Conservation (phyloP, 192 early-diverging fungal genomes). For the Gaertneriomyces semiglobifer region DNA sequence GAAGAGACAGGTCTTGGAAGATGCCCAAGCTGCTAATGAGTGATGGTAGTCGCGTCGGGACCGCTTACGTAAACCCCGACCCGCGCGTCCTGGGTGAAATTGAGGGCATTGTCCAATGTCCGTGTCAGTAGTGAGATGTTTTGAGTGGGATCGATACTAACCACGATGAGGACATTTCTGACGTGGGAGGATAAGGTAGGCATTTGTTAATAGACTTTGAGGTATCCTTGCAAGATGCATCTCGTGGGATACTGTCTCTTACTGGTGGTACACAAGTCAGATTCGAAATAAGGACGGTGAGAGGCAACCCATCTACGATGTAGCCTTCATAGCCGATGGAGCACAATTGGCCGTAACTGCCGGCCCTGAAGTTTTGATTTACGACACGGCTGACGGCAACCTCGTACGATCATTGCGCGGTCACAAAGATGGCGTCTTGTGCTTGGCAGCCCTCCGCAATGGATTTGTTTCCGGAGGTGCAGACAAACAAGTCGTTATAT, state of each 20-base stretch:
- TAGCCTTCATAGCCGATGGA: slow-evolving; percentile 50
- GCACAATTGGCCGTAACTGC: slow-evolving; percentile 47
- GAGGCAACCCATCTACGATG: slow-evolving; percentile 49
- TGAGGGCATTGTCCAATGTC: not conserved
- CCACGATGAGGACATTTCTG: slow-evolving; percentile 25
- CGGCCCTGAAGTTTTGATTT: slow-evolving; percentile 53
- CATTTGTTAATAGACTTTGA: not conserved
- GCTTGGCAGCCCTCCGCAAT: slow-evolving; percentile 20
- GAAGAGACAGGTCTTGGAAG: not conserved
- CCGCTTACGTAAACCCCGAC: not conserved
- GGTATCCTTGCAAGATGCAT: not conserved
- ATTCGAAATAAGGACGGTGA: slow-evolving; percentile 44
- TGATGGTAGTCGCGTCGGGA: not conserved
- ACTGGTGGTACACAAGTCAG: slow-evolving; percentile 10
- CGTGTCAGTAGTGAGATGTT: not conserved
- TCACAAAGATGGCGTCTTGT: slow-evolving; percentile 54
- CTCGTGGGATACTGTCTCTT: not conserved
- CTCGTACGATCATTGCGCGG: slow-evolving; percentile 51
- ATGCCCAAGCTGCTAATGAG: not conserved
- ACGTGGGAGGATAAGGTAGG: slow-evolving; percentile 34
- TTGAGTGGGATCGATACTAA: not conserved
- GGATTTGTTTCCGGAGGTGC: slow-evolving; percentile 58
- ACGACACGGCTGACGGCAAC: slow-evolving; percentile 50
- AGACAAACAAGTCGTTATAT: slow-evolving; percentile 62
- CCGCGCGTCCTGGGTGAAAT: not conserved